Evolutionary conservation across 1,284 basidiomycete species (phyloP).

Genomic region (Moesziomyces sp.): DNA sequence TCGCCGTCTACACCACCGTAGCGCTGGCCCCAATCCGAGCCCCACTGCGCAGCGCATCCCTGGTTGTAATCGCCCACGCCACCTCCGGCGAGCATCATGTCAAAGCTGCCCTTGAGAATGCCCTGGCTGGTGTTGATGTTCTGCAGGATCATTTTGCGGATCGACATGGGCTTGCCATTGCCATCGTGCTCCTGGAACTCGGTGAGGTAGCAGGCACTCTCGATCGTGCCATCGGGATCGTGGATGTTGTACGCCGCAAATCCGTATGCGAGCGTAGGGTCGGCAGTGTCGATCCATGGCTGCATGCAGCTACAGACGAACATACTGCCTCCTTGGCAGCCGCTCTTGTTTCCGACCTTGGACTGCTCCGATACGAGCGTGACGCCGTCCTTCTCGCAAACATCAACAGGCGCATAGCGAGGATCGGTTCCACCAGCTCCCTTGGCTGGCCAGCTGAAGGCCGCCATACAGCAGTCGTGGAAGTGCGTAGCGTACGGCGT

Average conservation of each 20-base stretch:
- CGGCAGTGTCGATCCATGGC: constrained; percentile 27
- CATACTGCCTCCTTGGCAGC: constrained; percentile 29
- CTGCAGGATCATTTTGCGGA: constrained; percentile 38
- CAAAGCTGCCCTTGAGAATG: constrained; percentile 23
- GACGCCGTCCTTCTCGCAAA: constrained; percentile 30
- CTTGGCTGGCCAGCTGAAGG: constrained; percentile 9
- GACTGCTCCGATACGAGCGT: constrained; percentile 8
- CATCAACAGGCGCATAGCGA: constrained; percentile 19
- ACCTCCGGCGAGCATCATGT: constrained; percentile 34
- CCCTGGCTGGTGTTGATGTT: constrained; percentile 38
- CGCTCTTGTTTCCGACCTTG: constrained; percentile 7
- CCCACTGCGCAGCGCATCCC: constrained; percentile 37
- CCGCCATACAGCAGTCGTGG: constrained; percentile 29
- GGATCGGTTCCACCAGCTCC: too few species aligned
- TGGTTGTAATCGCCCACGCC: constrained; percentile 31
- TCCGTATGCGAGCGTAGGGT: constrained; percentile 26
- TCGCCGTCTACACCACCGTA: constrained; percentile 28
- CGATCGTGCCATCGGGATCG: constrained; percentile 20
- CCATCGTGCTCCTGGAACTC: constrained; percentile 26
- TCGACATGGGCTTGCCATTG: constrained; percentile 28
- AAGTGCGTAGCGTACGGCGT: constrained; percentile 32
- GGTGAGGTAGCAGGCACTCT: constrained; percentile 27
- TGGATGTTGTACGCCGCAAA: constrained; percentile 40
- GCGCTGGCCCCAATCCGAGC: constrained; percentile 16
- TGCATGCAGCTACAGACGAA: constrained; percentile 34